A percentile compares a stretch with the other conserved stretches of the same genome.
Conservation (phyloP, 1,139 yeast genomes). For the Pichia sp. region DNA sequence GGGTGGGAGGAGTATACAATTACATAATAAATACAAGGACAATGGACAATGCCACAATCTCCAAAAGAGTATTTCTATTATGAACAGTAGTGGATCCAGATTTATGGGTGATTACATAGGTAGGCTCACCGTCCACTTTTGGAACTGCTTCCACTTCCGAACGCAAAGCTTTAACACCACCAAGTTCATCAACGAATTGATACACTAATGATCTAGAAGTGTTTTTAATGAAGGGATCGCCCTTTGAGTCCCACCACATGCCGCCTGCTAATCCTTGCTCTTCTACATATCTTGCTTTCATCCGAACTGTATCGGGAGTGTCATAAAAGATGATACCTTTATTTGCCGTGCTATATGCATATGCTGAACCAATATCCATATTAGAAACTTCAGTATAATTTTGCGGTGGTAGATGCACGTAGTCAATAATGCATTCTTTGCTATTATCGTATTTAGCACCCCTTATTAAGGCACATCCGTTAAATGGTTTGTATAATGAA, state of each 20-base stretch:
- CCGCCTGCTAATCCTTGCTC: slow-evolving; percentile 67
- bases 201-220: slow-evolving; percentile 39
- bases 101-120: too few relatives aligned
- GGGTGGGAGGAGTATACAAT: too few relatives aligned
- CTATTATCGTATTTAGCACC: slow-evolving; percentile 5
- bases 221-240: slow-evolving; percentile 45
- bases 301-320: slow-evolving; percentile 47
- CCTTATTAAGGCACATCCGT: slow-evolving; percentile 45
- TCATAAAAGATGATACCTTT: slow-evolving; percentile 64
- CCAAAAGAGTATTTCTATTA: too few relatives aligned
- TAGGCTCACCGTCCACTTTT: too few relatives aligned
- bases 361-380: slow-evolving; percentile 54
- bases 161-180: slow-evolving; percentile 30
- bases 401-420: slow-evolving; percentile 24
- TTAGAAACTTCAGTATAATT: slow-evolving; percentile 49
- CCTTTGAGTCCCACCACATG: slow-evolving; percentile 94
- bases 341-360: slow-evolving; percentile 38
- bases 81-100: too few relatives aligned
- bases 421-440: slow-evolving; percentile 25
- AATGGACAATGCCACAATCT: too few relatives aligned
- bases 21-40: too few relatives aligned
- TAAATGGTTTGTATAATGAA: slow-evolving; percentile 40
- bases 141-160: too few relatives aligned
- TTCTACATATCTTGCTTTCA: slow-evolving; percentile 60
- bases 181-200: slow-evolving; percentile 43